These are phyloP conservation scores for Pythium plurisporium DNA, from an alignment of 352 stramenopile species.

Conservation along the genomic window DNA sequence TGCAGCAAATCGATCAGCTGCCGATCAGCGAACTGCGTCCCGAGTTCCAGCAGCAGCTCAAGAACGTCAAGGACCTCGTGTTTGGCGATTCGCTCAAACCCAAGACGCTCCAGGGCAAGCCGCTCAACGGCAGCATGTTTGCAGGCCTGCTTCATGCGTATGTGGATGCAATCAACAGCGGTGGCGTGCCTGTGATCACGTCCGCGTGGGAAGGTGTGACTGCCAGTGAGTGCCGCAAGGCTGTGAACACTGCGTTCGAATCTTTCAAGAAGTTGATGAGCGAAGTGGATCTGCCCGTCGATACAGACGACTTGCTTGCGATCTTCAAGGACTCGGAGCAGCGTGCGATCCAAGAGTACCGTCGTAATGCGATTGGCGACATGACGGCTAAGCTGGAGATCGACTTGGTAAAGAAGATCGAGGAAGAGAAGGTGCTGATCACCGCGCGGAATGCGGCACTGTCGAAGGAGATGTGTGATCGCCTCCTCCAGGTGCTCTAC, in stretches of 20 bases:
- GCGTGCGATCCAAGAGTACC: slow-evolving; percentile 52
- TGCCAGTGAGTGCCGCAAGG: slow-evolving; percentile 75
- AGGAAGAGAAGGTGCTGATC: slow-evolving; percentile 52
- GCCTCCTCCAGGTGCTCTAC: slow-evolving; percentile 75
- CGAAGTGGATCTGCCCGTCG: slow-evolving; percentile 61
- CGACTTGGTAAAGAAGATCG: slow-evolving; percentile 64
- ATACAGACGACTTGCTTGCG: slow-evolving; percentile 56
- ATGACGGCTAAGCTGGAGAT: slow-evolving; percentile 54
- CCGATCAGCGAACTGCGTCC: slow-evolving; percentile 58
- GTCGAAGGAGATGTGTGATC: slow-evolving; percentile 80
- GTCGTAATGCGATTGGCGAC: slow-evolving; percentile 61
- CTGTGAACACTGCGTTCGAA: slow-evolving; percentile 52
- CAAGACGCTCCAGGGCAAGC: slow-evolving; percentile 81
- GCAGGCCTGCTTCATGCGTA: slow-evolving; percentile 76
- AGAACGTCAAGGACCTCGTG: slow-evolving; percentile 59
- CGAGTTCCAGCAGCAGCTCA: slow-evolving; percentile 75
- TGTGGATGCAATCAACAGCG: slow-evolving; percentile 83
- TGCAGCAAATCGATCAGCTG: slow-evolving; percentile 75
- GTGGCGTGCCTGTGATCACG: slow-evolving; percentile 83
- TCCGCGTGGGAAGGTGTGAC: slow-evolving; percentile 86
- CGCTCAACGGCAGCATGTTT: slow-evolving; percentile 83
- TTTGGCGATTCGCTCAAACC: slow-evolving; percentile 66
- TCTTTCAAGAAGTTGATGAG: slow-evolving; percentile 56
- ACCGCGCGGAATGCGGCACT: slow-evolving; percentile 42
- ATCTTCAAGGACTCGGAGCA: slow-evolving; percentile 56